Percentiles rank a stretch among this genome's conserved stretches.
Evolutionary conservation across 306 rosid species (phyloP).

Genomic region (Sphenostylis stenocarpa): DNA sequence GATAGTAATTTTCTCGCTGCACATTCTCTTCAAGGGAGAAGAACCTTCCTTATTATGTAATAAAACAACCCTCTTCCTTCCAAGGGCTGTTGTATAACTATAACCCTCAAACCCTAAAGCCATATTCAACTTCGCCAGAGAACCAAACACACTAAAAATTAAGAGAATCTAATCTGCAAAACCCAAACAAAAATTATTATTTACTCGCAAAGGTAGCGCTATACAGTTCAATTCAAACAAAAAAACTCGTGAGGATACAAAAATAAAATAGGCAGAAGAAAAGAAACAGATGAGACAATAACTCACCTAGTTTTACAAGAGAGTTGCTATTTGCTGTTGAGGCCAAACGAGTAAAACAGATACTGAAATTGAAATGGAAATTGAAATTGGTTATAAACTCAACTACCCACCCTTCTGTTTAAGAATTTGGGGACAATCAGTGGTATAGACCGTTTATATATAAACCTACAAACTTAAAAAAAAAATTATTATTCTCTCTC

Average conservation of each 20-base stretch:
- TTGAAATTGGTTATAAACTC: background rate
- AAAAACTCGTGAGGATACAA: background rate
- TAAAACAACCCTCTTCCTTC: conserved; percentile 69
- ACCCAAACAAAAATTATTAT: background rate
- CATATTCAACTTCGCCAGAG: conserved; percentile 26
- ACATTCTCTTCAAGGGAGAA: conserved; percentile 40
- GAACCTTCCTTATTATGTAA: conserved; percentile 35
- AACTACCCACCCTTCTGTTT: conserved; percentile 13
- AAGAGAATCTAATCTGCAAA: background rate
- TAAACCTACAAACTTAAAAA: background rate
- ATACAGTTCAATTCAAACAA: background rate
- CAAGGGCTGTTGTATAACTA: conserved; percentile 39
- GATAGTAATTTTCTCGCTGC: conserved; percentile 32
- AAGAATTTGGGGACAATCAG: background rate
- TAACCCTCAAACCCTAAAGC: conserved; percentile 50
- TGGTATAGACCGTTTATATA: no score
- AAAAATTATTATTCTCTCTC: background rate
- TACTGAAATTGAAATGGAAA: background rate
- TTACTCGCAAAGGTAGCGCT: background rate
- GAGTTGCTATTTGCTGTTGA: conserved; percentile 12
- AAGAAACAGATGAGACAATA: background rate
- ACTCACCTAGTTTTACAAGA: background rate
- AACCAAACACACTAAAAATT: background rate
- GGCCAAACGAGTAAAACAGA: background rate
- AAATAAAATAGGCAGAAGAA: background rate